Base-by-base conservation (phyloP, 257 asterid genomes). In the Anisodus acutangulus region DNA sequence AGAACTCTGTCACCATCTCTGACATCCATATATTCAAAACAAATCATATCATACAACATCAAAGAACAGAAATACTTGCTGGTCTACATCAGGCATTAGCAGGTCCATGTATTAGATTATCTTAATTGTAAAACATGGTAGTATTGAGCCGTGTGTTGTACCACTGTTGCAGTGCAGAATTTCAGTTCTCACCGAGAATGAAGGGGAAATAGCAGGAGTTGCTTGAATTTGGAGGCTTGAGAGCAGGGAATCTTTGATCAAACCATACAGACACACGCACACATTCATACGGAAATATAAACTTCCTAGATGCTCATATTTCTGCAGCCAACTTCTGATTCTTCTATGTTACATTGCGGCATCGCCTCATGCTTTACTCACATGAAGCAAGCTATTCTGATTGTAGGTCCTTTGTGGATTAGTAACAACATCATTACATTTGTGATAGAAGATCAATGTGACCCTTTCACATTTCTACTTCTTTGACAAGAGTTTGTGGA, bases 81-180 rank as follows among this genome's bases (percentile, higher is more conserved):
- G 81, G 81, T 51, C 41, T 74, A 74, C 59, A 74, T 26, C 81
- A 22, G 81, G 81, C 62, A 74, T 6, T 51, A 74, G 45, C 9
- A 12, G 6, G 81, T 11, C 45, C 11, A 47, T 74, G 62, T 74
- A 49, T 54, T 49, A 74, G 17, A 74, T 0, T 6, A 22, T 49
- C 11, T 74, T 22, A 70, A 51, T 74, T 5, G 19, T 22, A 74
- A 19, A 51, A 12, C 51, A 49, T 13, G 22, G 8, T 12, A 22
- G 62, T 49, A 74, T 12, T 4, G 22, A 74, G 45, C 81, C 45
- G 47, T 51, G 59, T 12, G 81, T 22, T 74, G 80, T 74, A 74
- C 41, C 80, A 72, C n/a, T 45, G 59, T 53, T 47, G 57, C 57
- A 43, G 79, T 0, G 35, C 55, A 43, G 9, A 71, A 9, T 47